Percentiles rank a stretch among this genome's conserved stretches.
These are phyloP conservation scores for Lasiosphaeria miniovina DNA, from an alignment of 495 filamentous ascomycete genomes.

Conservation along the genomic window DNA sequence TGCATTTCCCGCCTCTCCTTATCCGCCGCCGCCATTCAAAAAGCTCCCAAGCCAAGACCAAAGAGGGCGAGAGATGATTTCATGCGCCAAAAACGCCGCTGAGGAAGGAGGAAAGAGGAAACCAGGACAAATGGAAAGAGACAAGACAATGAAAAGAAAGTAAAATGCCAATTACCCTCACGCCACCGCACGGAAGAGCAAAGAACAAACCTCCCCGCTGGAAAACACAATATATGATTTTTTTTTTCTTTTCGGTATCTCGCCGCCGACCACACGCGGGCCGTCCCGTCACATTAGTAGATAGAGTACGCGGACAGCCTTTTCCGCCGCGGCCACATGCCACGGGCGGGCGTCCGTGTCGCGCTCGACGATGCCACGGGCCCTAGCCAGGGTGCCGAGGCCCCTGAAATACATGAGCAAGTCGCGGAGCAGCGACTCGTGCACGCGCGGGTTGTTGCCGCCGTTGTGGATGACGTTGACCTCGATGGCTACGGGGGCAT, in stretches of 20 bases:
- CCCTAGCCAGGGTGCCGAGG: slow-evolving; percentile 69
- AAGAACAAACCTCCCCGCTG: too few relatives aligned
- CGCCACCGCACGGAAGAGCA: too few relatives aligned
- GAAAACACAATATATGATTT: too few relatives aligned
- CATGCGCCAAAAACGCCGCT: neutral
- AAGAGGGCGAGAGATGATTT: neutral
- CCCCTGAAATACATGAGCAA: slow-evolving; percentile 71
- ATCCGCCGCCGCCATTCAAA: neutral
- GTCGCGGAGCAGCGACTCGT: slow-evolving; percentile 65
- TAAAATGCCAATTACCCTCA: too few relatives aligned
- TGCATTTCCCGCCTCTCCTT: neutral
- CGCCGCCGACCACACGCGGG: too few relatives aligned
- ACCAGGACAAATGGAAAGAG: slow-evolving; percentile 1
- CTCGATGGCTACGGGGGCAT: slow-evolving; percentile 60
- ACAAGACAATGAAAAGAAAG: neutral
- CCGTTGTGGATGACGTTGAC: slow-evolving; percentile 64
- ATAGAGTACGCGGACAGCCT: slow-evolving; percentile 58
- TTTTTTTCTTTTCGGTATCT: too few relatives aligned
- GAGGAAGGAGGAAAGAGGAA: neutral
- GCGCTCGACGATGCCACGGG: slow-evolving; percentile 61
- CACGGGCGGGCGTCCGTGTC: slow-evolving; percentile 69
- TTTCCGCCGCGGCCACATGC: slow-evolving; percentile 80
- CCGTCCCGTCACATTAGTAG: slow-evolving; percentile 45
- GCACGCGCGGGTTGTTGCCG: slow-evolving; percentile 43
- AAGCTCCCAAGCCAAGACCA: neutral